Percentiles rank a stretch among this genome's conserved stretches.
Evolutionary conservation across 768 basidiomycete genomes (phyloP).

Genomic region (Lyophyllum semitale): DNA sequence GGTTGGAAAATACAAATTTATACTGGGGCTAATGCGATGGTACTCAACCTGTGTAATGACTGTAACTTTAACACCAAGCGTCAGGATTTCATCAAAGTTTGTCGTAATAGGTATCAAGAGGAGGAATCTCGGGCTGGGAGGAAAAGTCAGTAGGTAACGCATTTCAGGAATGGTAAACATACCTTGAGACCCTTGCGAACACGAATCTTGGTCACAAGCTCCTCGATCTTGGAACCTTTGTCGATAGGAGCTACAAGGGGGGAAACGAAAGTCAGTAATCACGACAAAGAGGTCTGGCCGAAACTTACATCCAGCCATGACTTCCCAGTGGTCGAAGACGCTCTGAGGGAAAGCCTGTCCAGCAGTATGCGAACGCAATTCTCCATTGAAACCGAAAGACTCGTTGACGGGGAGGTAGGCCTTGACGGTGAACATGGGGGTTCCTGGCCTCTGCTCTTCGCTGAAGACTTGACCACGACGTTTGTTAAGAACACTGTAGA

Average conservation of each 20-base stretch:
- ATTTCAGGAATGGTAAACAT: neutral
- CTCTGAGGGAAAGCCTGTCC: conserved; percentile 99
- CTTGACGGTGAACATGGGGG: conserved; percentile 99
- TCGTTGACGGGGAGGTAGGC: conserved; percentile 91
- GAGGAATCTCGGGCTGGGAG: conserved; percentile 78
- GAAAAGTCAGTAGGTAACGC: neutral
- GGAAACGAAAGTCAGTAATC: conserved; percentile 6
- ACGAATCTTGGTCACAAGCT: conserved; percentile 80
- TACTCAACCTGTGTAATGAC: conserved; percentile 11
- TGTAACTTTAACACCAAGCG: conserved; percentile 1
- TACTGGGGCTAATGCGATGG: conserved; percentile 5
- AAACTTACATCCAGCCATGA: conserved; percentile 77
- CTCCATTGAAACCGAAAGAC: conserved; percentile 98
- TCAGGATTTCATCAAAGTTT: conserved; percentile 58
- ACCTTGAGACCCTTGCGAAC: conserved; percentile 96
- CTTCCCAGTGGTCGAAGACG: conserved; percentile 93
- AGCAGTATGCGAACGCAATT: conserved; percentile 87
- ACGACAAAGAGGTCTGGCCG: neutral
- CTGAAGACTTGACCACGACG: conserved; percentile 98
- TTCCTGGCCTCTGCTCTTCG: conserved; percentile 95
- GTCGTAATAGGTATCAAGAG: conserved; percentile 91
- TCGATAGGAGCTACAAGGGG: conserved; percentile 65
- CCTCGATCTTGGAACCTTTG: conserved; percentile 90
- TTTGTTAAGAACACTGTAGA: conserved; percentile 93
- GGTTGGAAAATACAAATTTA: conserved; percentile 7